These are phyloP conservation scores for Hyaloscypha hepaticicola DNA, from an alignment of 495 filamentous ascomycete species.

Conservation along the genomic window DNA sequence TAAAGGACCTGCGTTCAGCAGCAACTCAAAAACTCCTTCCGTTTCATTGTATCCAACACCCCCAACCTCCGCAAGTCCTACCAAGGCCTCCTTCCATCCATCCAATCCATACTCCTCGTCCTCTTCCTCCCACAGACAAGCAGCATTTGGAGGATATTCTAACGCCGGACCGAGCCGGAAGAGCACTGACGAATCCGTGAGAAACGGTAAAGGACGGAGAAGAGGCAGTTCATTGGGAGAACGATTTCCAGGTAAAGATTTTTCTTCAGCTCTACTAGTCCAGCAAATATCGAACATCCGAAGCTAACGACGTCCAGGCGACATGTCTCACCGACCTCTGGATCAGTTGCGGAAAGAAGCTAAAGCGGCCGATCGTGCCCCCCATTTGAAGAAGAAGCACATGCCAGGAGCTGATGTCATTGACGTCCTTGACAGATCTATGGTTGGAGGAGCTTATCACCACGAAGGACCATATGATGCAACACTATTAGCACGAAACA, in stretches of 20 bases:
- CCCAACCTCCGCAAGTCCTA: constrained; percentile 37
- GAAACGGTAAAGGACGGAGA: constrained; percentile 20
- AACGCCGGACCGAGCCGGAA: constrained; percentile 12
- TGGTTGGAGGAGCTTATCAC: constrained; percentile 65
- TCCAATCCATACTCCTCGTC: constrained; percentile 32
- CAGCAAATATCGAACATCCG: not conserved
- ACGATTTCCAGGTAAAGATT: constrained; percentile 44
- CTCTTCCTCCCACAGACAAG: constrained; percentile 23
- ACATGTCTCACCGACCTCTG: constrained; percentile 61
- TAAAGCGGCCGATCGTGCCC: constrained; percentile 60
- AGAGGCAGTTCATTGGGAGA: constrained; percentile 53
- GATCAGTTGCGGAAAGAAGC: constrained; percentile 56
- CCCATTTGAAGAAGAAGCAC: constrained; percentile 61
- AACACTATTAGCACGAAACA: constrained; percentile 69
- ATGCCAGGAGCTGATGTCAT: constrained; percentile 74
- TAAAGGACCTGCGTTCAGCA: constrained; percentile 15
- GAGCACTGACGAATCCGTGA: constrained; percentile 12
- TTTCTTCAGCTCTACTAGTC: not conserved
- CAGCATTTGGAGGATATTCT: constrained; percentile 22
- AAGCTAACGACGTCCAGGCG: constrained; percentile 35
- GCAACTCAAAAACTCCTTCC: constrained; percentile 5
- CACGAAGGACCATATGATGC: constrained; percentile 94
- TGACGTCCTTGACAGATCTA: constrained; percentile 68
- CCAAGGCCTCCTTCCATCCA: constrained; percentile 32
- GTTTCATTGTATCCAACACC: constrained; percentile 32